Evolutionary conservation across 2,329 filamentous ascomycete species (phyloP), one percentile per base, ranked within the genome.

Genomic region (Macroventuria anomochaeta): DNA sequence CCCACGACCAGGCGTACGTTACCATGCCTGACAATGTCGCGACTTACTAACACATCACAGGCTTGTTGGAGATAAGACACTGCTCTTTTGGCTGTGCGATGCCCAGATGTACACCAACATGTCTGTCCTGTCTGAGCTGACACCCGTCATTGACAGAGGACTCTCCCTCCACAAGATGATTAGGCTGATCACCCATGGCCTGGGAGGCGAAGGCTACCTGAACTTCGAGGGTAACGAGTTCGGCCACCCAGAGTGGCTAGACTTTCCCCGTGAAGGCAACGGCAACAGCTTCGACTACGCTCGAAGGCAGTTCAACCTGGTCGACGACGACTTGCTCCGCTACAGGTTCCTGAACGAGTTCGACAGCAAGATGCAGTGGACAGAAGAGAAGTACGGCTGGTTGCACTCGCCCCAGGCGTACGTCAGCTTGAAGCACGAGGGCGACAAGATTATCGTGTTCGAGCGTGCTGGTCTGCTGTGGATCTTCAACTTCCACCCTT

Each of bases 151-250:
- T 72, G 88, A 96, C 67, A 88, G 95, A 42, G 95, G 95, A 48
- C 89, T 99, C 80, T 85, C 90, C 3, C 80, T 99, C 31, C 95
- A 99, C 83, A 99, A 99, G 81, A 89, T 99, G 89, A 97, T 99
- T 68, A 89, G 95, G 12, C 85, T 99, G 13, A 80, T 99, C 59
- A 97, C 95, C 1, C 93, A 99, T 72, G 85, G 83, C 34, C 84
- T 99, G 13, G 95, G 95, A 54, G 95, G 95, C 49, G 95, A 99
- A 76, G 95, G 93, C 32, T 99, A 96, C 71, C 88, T 99, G 46
- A 99, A 97, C 79, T 99, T 99, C 67, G 93, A 97, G 78, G 95
- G 95, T 57, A 99, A 99, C 76, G 95, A 99, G 76, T 99, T 99
- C 70, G 95, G 95, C 0, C 95, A 99, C 72, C 95, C 95, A 0